Base-by-base conservation (phyloP, 805 yeast species). In the Candida pini region DNA sequence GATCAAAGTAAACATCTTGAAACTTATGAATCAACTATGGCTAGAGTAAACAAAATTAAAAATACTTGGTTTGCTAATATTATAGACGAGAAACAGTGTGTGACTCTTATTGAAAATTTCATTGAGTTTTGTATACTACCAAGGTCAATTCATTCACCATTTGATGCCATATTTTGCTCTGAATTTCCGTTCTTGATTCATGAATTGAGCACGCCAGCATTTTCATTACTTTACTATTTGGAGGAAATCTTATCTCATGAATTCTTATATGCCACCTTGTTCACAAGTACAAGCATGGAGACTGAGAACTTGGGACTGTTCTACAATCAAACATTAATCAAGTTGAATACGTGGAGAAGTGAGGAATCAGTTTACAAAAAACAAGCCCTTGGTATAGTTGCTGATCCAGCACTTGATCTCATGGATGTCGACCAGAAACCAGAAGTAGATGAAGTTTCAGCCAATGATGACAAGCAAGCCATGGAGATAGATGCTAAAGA, bases 271-370 rank as follows among this genome's bases (percentile, higher is more conserved):
- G 71, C 81, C 3, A 69, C 85, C 2, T 51, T 88, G 9, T 80
- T 73, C 46, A 75, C 90, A 2, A 72, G 78, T 35, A 83, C 96
- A 0, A 70, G 85, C 0, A 58, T 68, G 4, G 96, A 89, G 51
- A 78, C 95, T 2, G 95, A 88, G 47, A 83, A 84, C 51, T 55
- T 88, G 25, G 95, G 95, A 4, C 56, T 85, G 9, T 88, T 89
- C 45, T 73, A 76, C 45, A 64, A 74, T 18, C 78, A 74, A 17
- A 41, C 82, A 1, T 59, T 86, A 28, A 71, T 73, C 36, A 39
- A 48, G 43, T 33, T 58, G 13, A 44, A 52, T 23, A 28, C 13
- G 1, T 56, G 60, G 59, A 73, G 83, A 67, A 51, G 53, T 1
- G 43, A 53, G 8, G 57, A 58, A 9, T 57, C 47, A 0, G 30